Conservation (phyloP, 2,329 filamentous ascomycete species). For the Clarireedia monteithiana region DNA sequence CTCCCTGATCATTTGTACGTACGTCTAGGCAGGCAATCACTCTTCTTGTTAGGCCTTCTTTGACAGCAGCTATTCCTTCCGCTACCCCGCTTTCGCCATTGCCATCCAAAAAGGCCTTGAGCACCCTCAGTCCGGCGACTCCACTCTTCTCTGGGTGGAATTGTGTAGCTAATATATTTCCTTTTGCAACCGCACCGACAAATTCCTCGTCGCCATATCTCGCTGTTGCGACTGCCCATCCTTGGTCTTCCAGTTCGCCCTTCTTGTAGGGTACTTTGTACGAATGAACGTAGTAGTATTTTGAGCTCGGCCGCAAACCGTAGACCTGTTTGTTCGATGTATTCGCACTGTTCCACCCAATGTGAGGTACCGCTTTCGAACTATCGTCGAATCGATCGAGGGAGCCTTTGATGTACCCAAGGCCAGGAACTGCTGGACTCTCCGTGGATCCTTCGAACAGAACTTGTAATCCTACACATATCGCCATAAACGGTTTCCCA, state of each 20-base stretch:
- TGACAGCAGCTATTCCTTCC: slow-evolving; percentile 23
- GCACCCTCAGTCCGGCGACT: slow-evolving; percentile 72
- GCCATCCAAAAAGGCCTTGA: slow-evolving; percentile 82
- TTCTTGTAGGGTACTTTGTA: slow-evolving; percentile 74
- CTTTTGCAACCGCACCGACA: slow-evolving; percentile 78
- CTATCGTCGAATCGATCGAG: slow-evolving; percentile 70
- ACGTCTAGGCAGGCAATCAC: slow-evolving; percentile 97
- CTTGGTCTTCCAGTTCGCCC: slow-evolving; percentile 68
- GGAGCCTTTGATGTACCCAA: slow-evolving; percentile 64
- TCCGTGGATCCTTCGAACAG: slow-evolving; percentile 83
- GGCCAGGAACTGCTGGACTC: slow-evolving; percentile 60
- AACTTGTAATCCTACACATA: slow-evolving; percentile 90
- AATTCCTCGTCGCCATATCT: slow-evolving; percentile 85
- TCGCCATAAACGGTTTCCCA: slow-evolving; percentile 97
- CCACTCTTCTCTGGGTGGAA: slow-evolving; percentile 99
- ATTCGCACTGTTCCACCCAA: slow-evolving; percentile 93
- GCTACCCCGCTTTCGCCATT: slow-evolving; percentile 32
- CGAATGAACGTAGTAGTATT: slow-evolving; percentile 98
- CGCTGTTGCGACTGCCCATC: slow-evolving; percentile 89
- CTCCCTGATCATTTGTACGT: slow-evolving; percentile 85
- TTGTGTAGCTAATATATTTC: slow-evolving; percentile 84
- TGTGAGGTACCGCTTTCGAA: slow-evolving; percentile 91
- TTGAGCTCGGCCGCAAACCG: slow-evolving; percentile 70
- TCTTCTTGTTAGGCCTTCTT: slow-evolving; percentile 76
- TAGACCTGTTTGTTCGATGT: slow-evolving; percentile 59